Base-by-base conservation (phyloP, 345 rosid species). In the Camelina neglecta region DNA sequence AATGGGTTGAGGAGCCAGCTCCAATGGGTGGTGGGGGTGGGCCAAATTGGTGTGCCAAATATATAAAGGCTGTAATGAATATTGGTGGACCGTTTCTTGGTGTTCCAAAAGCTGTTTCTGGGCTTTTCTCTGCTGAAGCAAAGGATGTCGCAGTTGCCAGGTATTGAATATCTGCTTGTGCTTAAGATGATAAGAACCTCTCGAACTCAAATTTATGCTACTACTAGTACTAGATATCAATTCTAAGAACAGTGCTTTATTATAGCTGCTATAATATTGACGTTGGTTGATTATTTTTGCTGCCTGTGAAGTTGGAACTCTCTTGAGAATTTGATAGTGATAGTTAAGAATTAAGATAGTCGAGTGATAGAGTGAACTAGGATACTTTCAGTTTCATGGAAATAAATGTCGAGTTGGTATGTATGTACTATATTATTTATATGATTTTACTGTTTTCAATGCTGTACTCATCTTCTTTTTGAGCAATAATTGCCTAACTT, bases 11-110 rank as follows among this genome's bases (percentile, higher is more conserved):
- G 85, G 87, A 94, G 75, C 99, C 99, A 24, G 89, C 91, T 84
- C 98, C 98, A 18, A 81, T 89, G 90, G 99, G 99, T 23, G 99
- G 97, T 23, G 98, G 96, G 0, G 98, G 99, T 36, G 99, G 97
- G 53, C 84, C 93, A 11, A 90, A 84, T 76, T 95, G 98, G 99
- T 95, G 99, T 66, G 78, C 98, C 0, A 95, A 89, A 83, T 82
- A 95, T 88, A 91, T 95, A 64, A 95, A 93, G 77, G 89, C 99
- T 3, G 91, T 95, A 73, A 77, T 95, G 83, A 95, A 95, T 62
- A 93, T 95, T 42, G 99, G 96, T 62, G 97, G 94, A 39, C 98
- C 99, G 5, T 85, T 95, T 82, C 83, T 95, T 73, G 99, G 99
- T 47, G 96, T 91, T 79, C 96, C 99, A 44, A 95, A 95, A 80